phyloP scores from a whole-genome alignment of 2,329 filamentous ascomycete species.

The Bipolaris victoriae region DNA sequence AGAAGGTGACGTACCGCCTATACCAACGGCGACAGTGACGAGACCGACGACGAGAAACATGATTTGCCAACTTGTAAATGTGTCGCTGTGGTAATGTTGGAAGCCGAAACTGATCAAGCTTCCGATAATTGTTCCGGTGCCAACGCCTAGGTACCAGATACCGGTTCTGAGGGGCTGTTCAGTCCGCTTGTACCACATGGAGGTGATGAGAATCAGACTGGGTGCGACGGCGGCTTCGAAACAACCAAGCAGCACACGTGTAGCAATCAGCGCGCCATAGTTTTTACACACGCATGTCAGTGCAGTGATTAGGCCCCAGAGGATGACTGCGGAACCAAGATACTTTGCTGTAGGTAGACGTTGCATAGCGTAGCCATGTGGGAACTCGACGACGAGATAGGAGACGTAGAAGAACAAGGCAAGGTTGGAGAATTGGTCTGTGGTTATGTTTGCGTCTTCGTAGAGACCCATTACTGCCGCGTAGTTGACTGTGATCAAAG shows the following conservation, averaged over 20 bases:
- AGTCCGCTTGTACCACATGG: slow-evolving; percentile 69
- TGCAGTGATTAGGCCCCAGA: slow-evolving; percentile 58
- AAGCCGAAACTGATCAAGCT: slow-evolving; percentile 65
- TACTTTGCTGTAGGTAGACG: slow-evolving; percentile 61
- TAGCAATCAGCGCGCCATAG: slow-evolving; percentile 57
- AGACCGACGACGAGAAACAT: slow-evolving; percentile 67
- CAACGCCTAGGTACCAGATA: slow-evolving; percentile 49
- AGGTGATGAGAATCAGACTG: slow-evolving; percentile 68
- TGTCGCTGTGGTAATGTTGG: slow-evolving; percentile 57
- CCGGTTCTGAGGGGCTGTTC: slow-evolving; percentile 65
- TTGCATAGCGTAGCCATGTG: slow-evolving; percentile 59
- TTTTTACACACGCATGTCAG: slow-evolving; percentile 57
- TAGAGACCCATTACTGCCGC: slow-evolving; percentile 52
- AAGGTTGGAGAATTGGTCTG: slow-evolving; percentile 46
- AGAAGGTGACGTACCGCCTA: slow-evolving; percentile 19
- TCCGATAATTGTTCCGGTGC: slow-evolving; percentile 60
- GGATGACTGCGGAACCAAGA: slow-evolving; percentile 51
- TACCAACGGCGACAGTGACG: slow-evolving; percentile 41
- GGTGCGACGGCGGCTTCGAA: slow-evolving; percentile 59
- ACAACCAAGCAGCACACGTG: slow-evolving; percentile 59
- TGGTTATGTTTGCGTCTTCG: slow-evolving; percentile 46
- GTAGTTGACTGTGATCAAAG: slow-evolving; percentile 41
- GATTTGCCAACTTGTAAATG: slow-evolving; percentile 67
- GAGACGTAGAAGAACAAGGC: slow-evolving; percentile 48
- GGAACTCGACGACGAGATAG: slow-evolving; percentile 49